Base-by-base conservation (phyloP, 2,329 filamentous ascomycete species). In the Endocalyx cinctus region DNA sequence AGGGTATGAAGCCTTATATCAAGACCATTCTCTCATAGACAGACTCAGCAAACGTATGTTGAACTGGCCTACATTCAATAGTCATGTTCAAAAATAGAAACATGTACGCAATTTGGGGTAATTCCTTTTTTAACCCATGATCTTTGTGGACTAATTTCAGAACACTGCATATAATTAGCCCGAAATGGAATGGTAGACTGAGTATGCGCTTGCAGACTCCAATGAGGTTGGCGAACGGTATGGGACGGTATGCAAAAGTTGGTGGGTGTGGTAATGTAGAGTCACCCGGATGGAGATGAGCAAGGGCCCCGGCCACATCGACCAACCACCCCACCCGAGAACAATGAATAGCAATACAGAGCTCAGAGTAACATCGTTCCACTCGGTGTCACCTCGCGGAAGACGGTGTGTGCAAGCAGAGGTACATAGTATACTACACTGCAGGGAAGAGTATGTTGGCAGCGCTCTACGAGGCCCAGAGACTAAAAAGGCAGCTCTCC, bases 1-100 rank as follows among this genome's bases (percentile, higher is more conserved):
- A 66, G 59, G n/a, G 63, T 60, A 60, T 62, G 66, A 68, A 67
- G 69, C 61, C 71, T 76, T 77, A 77, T 77, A 77, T 73, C 63
- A 59, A 64, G 68, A 62, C 65, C 61, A 55, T 52, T 55, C 55
- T 52, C 52, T 57, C 50, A 57, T 48, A 63, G 50, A 66, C 67
- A 50, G 46, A 49, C 42, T 41, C 27, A 28, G 28, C 40, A 45
- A 42, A 46, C 42, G 42, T 47, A 46, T 49, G 47, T 34, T 46
- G 47, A 53, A 50, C 47, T 53, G 54, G 45, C 48, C 41, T 39
- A 39, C 31, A 34, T 42, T 45, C 38, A 43, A 51, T 54, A 49
- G 52, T 47, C 54, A 45, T 55, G 52, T 62, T 66, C 66, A 69
- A 70, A 58, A 51, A 52, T 54, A 58, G 54, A 51, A 58, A 54